A percentile compares a stretch with the other conserved stretches of the same genome.
These are phyloP conservation scores for Cyclotella choctawhatcheeana DNA, from an alignment of 108 stramenopile species.

Conservation along the genomic window DNA sequence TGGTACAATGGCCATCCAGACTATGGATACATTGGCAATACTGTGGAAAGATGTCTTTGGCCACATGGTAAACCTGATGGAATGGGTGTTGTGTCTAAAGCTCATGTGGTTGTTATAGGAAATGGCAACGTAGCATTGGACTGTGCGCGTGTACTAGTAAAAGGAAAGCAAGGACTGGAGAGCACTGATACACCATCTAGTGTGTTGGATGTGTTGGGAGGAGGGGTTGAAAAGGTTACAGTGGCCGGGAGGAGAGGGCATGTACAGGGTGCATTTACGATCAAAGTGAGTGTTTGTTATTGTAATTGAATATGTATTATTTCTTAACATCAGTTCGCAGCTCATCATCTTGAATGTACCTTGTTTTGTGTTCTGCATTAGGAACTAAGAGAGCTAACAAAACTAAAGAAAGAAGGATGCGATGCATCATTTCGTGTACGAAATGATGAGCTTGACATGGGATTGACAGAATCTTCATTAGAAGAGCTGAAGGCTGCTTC, in stretches of 20 bases:
- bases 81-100: neutral
- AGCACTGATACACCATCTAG: constrained; percentile 86
- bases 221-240: constrained; percentile 56
- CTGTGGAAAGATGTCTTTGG: constrained; percentile 47
- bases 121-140: constrained; percentile 98
- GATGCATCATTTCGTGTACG: constrained; percentile 63
- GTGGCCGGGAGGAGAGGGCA: constrained; percentile 96
- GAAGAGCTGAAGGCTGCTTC: constrained; percentile 63
- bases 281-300: constrained; percentile 86
- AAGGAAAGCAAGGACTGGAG: constrained; percentile 72
- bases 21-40: constrained; percentile 56
- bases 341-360: neutral
- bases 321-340: constrained; percentile 4
- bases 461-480: constrained; percentile 72
- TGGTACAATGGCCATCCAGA: constrained; percentile 96
- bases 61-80: constrained; percentile 41
- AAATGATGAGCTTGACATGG: constrained; percentile 83
- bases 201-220: constrained; percentile 74
- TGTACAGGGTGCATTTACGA: constrained; percentile 97
- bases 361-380: constrained; percentile 2
- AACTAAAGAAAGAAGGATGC: constrained; percentile 67
- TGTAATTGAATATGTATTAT: neutral
- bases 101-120: constrained; percentile 87
- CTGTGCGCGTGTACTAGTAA: constrained; percentile 92
- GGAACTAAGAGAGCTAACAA: constrained; percentile 95